A percentile compares a stretch with the other conserved stretches of the same genome.
These are phyloP conservation scores for Barnettozyma botsteinii DNA, from an alignment of 805 yeast species.

Conservation along the genomic window DNA sequence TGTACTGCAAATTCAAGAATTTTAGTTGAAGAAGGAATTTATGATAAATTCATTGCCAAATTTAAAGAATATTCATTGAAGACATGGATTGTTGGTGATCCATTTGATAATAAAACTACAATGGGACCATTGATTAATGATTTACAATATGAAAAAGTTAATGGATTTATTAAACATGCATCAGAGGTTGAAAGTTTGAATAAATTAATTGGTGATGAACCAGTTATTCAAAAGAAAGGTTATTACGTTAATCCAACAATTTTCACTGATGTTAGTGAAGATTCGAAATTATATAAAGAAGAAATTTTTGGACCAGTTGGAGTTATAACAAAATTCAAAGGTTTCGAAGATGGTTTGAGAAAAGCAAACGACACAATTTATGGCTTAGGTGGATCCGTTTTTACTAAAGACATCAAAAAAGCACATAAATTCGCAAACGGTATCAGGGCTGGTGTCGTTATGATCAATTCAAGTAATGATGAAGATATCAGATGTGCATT, in stretches of 20 bases:
- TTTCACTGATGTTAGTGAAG: conserved; percentile 61
- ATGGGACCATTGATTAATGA: conserved; percentile 62
- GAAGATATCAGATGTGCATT: conserved; percentile 64
- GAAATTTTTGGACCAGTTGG: conserved; percentile 91
- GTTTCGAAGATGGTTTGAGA: conserved; percentile 61
- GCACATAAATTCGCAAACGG: conserved; percentile 61
- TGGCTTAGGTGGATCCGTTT: conserved; percentile 80
- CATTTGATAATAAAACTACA: conserved; percentile 41
- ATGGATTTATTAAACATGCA: conserved; percentile 39
- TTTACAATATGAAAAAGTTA: conserved; percentile 48
- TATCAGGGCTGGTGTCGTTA: conserved; percentile 61
- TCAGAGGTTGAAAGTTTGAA: conserved; percentile 44
- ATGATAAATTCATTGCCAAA: conserved; percentile 44
- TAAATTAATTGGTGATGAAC: conserved; percentile 35
- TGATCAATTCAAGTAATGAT: conserved; percentile 65
- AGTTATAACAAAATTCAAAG: conserved; percentile 54
- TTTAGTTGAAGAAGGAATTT: conserved; percentile 49
- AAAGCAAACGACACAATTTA: conserved; percentile 69
- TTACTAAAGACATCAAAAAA: conserved; percentile 58
- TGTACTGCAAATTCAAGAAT: conserved; percentile 65
- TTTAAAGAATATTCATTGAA: conserved; percentile 41
- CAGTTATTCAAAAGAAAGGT: conserved; percentile 35
- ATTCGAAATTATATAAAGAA: conserved; percentile 63
- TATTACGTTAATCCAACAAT: conserved; percentile 72
- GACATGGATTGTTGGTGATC: conserved; percentile 51